Conservation (phyloP, 179 eudicot genomes). For the Heliamphora pulchella region DNA sequence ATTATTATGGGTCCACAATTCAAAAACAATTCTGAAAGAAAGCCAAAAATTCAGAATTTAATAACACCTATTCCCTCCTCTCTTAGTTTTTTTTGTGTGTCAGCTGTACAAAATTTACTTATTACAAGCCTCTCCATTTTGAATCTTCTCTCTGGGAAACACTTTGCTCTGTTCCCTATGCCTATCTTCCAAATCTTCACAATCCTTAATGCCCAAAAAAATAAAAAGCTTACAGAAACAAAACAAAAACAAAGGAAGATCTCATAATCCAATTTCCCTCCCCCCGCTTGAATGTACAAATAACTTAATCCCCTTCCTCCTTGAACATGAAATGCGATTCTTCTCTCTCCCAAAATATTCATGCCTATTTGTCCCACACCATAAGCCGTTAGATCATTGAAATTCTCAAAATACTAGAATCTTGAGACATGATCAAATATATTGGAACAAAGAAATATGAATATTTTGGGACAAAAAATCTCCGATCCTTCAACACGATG, state of each 20-base stretch:
- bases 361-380: no score
- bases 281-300: constrained; percentile 32
- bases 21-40: not conserved
- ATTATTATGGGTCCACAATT: not conserved
- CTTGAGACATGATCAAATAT: no score
- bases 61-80: not conserved
- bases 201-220: constrained; percentile 28
- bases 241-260: constrained; percentile 9
- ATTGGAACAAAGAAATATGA: no score
- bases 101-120: constrained; percentile 23
- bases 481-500: constrained; percentile 5
- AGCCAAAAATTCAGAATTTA: constrained; percentile 5
- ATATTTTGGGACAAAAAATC: no score
- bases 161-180: constrained; percentile 30
- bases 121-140: constrained; percentile 20
- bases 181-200: constrained; percentile 32
- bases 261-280: constrained; percentile 21
- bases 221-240: constrained; percentile 14
- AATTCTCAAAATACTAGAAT: no score
- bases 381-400: no score
- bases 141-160: constrained; percentile 22
- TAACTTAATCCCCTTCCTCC: not conserved
- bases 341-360: no score
- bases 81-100: constrained; percentile 22
- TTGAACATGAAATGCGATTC: no score